A percentile compares a stretch with the other conserved stretches of the same genome.
phyloP scores from a whole-genome alignment of 352 stramenopile genomes.

The Halophytophthora batemanensis region DNA sequence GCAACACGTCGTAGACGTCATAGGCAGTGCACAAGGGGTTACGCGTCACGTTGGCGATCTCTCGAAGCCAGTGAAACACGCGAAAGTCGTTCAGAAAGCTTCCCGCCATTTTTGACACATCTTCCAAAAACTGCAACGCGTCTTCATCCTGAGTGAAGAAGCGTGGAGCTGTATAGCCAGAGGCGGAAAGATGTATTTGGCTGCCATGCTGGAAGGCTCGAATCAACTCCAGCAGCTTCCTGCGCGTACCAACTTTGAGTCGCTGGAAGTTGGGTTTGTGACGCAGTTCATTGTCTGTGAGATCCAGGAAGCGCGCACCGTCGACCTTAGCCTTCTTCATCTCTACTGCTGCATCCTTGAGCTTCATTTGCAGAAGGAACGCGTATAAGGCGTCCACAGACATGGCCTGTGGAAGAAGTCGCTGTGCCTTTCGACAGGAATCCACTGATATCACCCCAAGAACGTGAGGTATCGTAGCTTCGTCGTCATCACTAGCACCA shows the following conservation, averaged over 20 bases:
- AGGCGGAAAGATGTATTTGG: conserved; percentile 34
- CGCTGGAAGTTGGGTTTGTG: conserved; percentile 45
- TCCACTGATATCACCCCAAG: conserved; percentile 66
- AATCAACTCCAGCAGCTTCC: conserved; percentile 52
- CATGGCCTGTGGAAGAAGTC: conserved; percentile 59
- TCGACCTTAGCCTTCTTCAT: conserved; percentile 40
- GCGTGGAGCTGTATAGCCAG: conserved; percentile 4
- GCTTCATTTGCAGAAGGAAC: conserved; percentile 54
- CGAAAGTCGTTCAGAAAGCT: conserved; percentile 47
- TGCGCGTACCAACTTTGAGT: conserved; percentile 54
- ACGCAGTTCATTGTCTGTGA: conserved; percentile 52
- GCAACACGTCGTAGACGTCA: conserved; percentile 52
- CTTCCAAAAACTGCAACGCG: conserved; percentile 47
- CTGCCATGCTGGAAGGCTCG: conserved; percentile 37
- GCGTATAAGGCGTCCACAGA: conserved; percentile 34
- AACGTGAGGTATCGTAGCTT: background rate
- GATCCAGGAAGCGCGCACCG: conserved; percentile 35
- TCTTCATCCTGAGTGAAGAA: conserved; percentile 56
- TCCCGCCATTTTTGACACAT: conserved; percentile 34
- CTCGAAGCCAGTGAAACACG: conserved; percentile 49
- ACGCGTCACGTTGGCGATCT: conserved; percentile 39
- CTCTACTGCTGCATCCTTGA: conserved; percentile 45
- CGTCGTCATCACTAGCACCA: background rate
- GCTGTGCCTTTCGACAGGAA: conserved; percentile 43
- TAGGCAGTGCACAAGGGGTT: conserved; percentile 36